Base-by-base conservation (phyloP, 768 basidiomycete species). In the Auricularia cornea region DNA sequence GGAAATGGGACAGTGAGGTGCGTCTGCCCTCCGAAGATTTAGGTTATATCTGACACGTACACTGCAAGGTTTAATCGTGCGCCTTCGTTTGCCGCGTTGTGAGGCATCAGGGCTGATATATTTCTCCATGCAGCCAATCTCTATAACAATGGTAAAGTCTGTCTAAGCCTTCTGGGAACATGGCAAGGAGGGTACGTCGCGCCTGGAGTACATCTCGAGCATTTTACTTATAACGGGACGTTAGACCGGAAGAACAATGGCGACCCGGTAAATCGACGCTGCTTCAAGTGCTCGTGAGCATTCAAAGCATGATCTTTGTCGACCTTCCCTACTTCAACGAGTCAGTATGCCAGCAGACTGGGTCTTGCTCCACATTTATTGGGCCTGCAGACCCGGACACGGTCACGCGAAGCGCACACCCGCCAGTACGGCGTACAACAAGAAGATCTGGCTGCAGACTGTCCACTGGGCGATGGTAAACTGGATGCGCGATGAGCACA, bases 271-370 rank as follows among this genome's bases (percentile, higher is more conserved):
- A 79, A 60, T 83, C 81, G n/a, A 84, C 83, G 10, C 70, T 85
- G 26, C 72, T 84, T 40, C 84, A 84, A 69, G 82, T 84, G 20
- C 72, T 84, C 20, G 79, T 85, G 35, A 82, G 80, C 61, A 83
- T 84, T 29, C 83, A 84, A 70, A 80, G 80, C 70, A 84, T 84
- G 82, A 84, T 84, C 63, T 70, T 84, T 35, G 76, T 82, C 26
- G 82, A 84, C 40, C 66, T 76, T 14, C 82, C 83, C 2, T 85
- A 79, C 68, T 84, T 79, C 71, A 85, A 84, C 67, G 84, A 84
- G 82, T 83, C 65, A 32, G 80, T 75, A 29, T 48, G 26, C 60
- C 28, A n/a, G 38, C n/a, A 5, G 59, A 56, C 23, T 14, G 30
- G 66, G 44, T 44, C 16, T 52, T 38, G n/a, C 60, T 30, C 52